Base-by-base conservation (phyloP, 2,329 filamentous ascomycete genomes). In the Orbilia oligospora region DNA sequence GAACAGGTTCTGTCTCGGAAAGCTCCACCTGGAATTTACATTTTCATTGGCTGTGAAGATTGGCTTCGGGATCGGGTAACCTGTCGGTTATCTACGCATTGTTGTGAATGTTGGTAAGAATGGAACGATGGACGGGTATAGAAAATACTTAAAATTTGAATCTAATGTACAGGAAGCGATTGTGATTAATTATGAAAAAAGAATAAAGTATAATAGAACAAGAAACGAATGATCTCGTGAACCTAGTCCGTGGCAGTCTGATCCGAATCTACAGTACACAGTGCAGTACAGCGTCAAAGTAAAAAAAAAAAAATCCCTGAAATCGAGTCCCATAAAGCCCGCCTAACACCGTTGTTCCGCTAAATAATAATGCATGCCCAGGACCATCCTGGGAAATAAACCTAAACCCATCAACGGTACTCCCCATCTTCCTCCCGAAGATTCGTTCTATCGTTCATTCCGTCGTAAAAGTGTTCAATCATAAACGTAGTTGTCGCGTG, bases 321-420 rank as follows among this genome's bases (percentile, higher is more conserved):
- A 24, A 44, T 27, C 20, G 12, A 44, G 44, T 41, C 18, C 56
- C 56, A 27, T 61, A 44, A 12, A 58, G 20, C 30, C 33, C 18
- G 14, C 44, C 55, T 20, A 61, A 61, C 56, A 61, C 56, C 56
- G 56, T 61, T 61, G 36, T 41, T 61, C 56, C 56, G 56, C 56
- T 44, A 58, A 38, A 14, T 14, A 55, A 55, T 38, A 38, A 61
- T 61, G 56, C 56, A 44, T 61, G 41, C 33, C 18, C 55, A 24
- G 20, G 12, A 20, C 53, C 30, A 9, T 20, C 33, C 20, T 6
- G 12, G 16, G 33, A 44, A 61, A 61, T 8, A 41, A 38, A 46
- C n/a, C 44, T 14, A 12, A 36, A 22, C 8, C 38, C n/a, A 27
- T 30, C 41, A 58, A 49, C 44, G 44, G 44, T 33, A 70, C 30